phyloP scores from a whole-genome alignment of 495 filamentous ascomycete species.

The Hypoxylon perforatum region DNA sequence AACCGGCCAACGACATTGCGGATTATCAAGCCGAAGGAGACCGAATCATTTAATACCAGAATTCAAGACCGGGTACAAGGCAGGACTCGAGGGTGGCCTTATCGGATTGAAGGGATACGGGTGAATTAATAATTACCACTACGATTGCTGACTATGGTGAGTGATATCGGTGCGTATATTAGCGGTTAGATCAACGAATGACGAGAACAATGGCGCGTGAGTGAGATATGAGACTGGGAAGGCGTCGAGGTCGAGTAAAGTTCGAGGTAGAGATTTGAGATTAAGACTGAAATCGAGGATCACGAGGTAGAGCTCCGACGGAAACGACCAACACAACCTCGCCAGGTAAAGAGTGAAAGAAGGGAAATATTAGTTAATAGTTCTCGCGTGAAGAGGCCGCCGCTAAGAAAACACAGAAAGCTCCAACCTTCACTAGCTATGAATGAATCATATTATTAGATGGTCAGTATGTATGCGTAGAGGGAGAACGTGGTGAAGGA shows the following conservation, averaged over 20 bases:
- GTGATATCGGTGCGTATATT: conserved; percentile 13
- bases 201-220: conserved; percentile 2
- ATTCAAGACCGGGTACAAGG: background rate
- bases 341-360: conserved; percentile 3
- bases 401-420: conserved; percentile 23
- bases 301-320: background rate
- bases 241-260: background rate
- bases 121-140: conserved; percentile 38
- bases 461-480: conserved; percentile 8
- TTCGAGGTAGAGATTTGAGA: background rate
- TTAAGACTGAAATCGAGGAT: conserved; percentile 4
- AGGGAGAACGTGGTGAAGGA: background rate
- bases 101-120: background rate
- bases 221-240: background rate
- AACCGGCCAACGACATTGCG: conserved; percentile 23
- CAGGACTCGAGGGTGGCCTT: background rate
- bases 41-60: background rate
- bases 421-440: background rate
- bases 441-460: conserved; percentile 31
- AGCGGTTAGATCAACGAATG: conserved; percentile 12
- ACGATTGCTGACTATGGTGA: conserved; percentile 18
- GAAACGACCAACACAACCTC: background rate
- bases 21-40: conserved; percentile 3
- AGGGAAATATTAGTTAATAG: conserved; percentile 10
- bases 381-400: conserved; percentile 12